phyloP scores from a whole-genome alignment of 1,139 yeast genomes.

The Wickerhamomyces sp. region DNA sequence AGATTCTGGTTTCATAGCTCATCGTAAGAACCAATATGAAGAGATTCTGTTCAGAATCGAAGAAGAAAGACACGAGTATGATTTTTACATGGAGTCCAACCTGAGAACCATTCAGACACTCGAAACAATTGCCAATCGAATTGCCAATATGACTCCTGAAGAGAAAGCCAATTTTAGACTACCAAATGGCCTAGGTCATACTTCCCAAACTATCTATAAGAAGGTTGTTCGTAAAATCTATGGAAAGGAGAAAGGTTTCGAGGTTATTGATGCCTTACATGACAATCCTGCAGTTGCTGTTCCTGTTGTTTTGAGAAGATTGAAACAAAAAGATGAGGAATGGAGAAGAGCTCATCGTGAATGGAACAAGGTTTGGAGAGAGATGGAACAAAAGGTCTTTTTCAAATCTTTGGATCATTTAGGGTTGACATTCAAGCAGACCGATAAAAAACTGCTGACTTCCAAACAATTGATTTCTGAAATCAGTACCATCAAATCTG shows the following conservation, averaged over 20 bases:
- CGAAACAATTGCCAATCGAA: slow-evolving; percentile 91
- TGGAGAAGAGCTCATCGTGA: slow-evolving; percentile 98
- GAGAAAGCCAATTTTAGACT: slow-evolving; percentile 82
- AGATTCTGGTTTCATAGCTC: slow-evolving; percentile 97
- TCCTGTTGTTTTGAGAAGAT: slow-evolving; percentile 84
- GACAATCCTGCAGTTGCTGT: slow-evolving; percentile 94
- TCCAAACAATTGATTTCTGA: slow-evolving; percentile 88
- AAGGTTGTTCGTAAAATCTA: slow-evolving; percentile 89
- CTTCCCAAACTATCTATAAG: slow-evolving; percentile 85
- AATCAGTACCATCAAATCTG: slow-evolving; percentile 86
- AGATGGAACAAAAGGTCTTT: slow-evolving; percentile 91
- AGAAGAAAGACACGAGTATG: slow-evolving; percentile 97
- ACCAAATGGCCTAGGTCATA: slow-evolving; percentile 92
- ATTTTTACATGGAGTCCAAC: slow-evolving; percentile 91
- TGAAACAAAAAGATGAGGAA: slow-evolving; percentile 97
- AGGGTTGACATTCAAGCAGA: slow-evolving; percentile 93
- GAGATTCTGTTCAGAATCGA: slow-evolving; percentile 92
- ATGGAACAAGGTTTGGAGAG: slow-evolving; percentile 99
- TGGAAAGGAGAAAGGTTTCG: slow-evolving; percentile 92
- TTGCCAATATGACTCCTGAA: slow-evolving; percentile 88
- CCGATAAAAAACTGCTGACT: slow-evolving; percentile 87
- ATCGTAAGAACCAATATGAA: slow-evolving; percentile 95
- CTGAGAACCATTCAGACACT: slow-evolving; percentile 91
- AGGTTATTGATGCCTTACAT: slow-evolving; percentile 92
- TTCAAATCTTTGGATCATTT: slow-evolving; percentile 91